Evolutionary conservation across 2,329 filamentous ascomycete species (phyloP).

Genomic region (Fonsecaea nubica): DNA sequence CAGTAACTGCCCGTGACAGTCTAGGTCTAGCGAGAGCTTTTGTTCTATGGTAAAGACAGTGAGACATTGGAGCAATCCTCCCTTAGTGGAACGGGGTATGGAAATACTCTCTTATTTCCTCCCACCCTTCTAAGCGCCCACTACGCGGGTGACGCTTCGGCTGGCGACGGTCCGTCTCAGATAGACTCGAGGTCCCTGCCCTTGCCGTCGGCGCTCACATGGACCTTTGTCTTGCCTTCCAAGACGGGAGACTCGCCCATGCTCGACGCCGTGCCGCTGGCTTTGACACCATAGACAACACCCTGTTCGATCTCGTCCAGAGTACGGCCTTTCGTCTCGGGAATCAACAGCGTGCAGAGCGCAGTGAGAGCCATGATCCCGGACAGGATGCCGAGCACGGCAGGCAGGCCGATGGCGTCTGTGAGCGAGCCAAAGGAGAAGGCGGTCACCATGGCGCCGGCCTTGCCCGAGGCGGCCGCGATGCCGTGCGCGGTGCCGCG

Average conservation of each 20-base stretch:
- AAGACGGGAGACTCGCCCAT: conserved; percentile 2
- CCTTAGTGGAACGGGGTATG: neutral
- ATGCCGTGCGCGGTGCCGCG: conserved; percentile 68
- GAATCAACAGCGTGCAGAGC: conserved; percentile 40
- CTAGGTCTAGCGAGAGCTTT: neutral
- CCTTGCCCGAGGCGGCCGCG: conserved; percentile 65
- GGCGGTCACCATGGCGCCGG: conserved; percentile 56
- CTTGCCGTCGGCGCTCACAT: conserved; percentile 2
- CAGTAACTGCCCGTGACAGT: neutral
- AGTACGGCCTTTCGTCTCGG: conserved; percentile 42
- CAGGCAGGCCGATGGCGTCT: conserved; percentile 38
- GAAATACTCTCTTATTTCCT: neutral
- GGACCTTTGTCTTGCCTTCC: conserved; percentile 7
- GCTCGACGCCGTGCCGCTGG: neutral
- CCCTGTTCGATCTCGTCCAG: conserved; percentile 41
- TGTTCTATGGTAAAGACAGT: conserved; percentile 1
- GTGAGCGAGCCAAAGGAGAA: conserved; percentile 41
- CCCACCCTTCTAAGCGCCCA: neutral
- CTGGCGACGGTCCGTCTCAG: neutral
- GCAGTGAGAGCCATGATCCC: conserved; percentile 41
- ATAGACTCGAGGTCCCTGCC: conserved; percentile 7
- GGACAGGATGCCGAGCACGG: conserved; percentile 40
- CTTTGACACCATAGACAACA: conserved; percentile 20
- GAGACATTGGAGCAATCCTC: neutral
- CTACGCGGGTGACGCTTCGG: neutral